Conservation (phyloP, 148 eudicot species). For the Vaccinium myrtillus region DNA sequence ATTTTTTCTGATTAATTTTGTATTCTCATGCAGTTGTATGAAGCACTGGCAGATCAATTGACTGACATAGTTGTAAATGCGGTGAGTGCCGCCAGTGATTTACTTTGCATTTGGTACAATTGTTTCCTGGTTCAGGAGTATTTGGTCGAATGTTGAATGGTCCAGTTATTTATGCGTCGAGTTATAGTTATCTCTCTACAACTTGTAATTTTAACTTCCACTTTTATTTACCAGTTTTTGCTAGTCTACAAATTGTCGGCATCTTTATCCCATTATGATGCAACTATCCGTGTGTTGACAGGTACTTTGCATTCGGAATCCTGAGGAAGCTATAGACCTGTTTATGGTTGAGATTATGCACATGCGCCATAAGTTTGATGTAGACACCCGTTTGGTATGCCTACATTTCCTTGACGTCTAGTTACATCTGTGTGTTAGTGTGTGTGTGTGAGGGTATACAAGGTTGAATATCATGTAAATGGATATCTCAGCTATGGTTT, state of each 20-base stretch:
- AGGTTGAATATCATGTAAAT: not conserved
- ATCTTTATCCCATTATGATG: not conserved
- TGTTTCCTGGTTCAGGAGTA: not conserved
- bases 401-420: not conserved
- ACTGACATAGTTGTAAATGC: slow-evolving; percentile 84
- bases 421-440: not conserved
- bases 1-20: not conserved
- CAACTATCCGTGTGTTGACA: slow-evolving; percentile 21
- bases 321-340: slow-evolving; percentile 84
- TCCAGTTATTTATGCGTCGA: not conserved
- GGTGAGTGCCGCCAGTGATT: slow-evolving; percentile 45
- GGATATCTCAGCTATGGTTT: not conserved
- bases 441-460: not conserved
- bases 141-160: not conserved
- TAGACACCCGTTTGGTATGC: slow-evolving; percentile 89
- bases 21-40: slow-evolving; percentile 59
- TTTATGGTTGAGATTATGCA: slow-evolving; percentile 99
- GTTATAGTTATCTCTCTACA: not conserved
- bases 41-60: slow-evolving; percentile 90
- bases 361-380: slow-evolving; percentile 99
- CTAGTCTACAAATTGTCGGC: not conserved
- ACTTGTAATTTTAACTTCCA: not conserved
- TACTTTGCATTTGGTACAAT: not conserved
- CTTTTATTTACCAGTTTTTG: not conserved
- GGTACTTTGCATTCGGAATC: slow-evolving; percentile 97